Base-by-base conservation (phyloP, 2,329 filamentous ascomycete species). In the Colletotrichum chrysophilum region DNA sequence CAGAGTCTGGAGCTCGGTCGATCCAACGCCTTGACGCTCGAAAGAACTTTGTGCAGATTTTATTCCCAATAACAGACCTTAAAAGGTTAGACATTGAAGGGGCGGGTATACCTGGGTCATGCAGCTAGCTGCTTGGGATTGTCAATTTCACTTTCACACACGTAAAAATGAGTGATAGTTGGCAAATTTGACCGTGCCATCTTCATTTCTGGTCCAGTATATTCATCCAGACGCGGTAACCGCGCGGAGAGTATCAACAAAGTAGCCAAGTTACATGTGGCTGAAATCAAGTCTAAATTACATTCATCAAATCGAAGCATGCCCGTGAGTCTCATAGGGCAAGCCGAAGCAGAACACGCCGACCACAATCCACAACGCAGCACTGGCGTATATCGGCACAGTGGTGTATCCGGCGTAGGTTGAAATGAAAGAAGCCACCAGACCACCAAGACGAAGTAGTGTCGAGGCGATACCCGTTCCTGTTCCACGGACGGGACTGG, bases 401-500 rank as follows among this genome's bases (percentile, higher is more conserved):
- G 82, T 81, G 0, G 85, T 86, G 70, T 86, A 87, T 1, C 85
- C 85, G 2, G 81, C 83, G 68, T 86, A 86, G 0, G 86, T 85
- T 0, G 85, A 87, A 16, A 87, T 84, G 21, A 88, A 77, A 26
- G 85, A 85, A 2, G 87, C 87, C 2, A 81, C 81, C 3, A 88
- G 79, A 2, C 86, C 86, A 69, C 83, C 83, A 8, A 84, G 55
- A 3, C 85, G 82, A 14, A 85, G 80, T 10, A 85, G 77, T 2
- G 84, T 85, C 1, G 86, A 86, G 0, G 86, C 85, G 6, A 85
- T 80, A 2, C 89, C 89, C 3, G 87, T 88, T 7, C 88, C 91
- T 0, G 89, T 91, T 4, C 89, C 90, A 1, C 90, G 84, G 60
- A 89, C 85, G 0, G 89, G 88, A 4, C 87, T 89, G 0, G 89